Evolutionary conservation across 1,284 basidiomycete species (phyloP).

Genomic region (Irpex lacteus): DNA sequence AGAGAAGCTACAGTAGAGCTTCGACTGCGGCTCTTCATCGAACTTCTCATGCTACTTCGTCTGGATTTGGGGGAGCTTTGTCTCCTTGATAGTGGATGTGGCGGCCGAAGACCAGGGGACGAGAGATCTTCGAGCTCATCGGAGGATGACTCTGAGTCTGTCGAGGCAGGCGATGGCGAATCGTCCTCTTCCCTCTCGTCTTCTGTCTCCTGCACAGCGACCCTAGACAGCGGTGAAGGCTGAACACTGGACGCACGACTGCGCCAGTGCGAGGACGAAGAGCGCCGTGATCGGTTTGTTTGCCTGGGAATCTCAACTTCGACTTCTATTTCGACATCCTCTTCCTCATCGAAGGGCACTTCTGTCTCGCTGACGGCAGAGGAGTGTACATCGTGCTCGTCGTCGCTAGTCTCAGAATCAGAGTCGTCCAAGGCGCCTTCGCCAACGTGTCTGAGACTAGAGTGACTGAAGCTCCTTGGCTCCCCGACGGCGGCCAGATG

Average conservation of each 20-base stretch:
- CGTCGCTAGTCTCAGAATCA: constrained; percentile 50
- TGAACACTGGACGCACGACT: constrained; percentile 35
- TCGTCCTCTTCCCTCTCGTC: constrained; percentile 41
- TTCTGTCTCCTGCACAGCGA: constrained; percentile 48
- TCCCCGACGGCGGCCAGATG: constrained; percentile 21
- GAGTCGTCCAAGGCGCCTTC: constrained; percentile 77
- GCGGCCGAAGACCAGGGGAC: neutral
- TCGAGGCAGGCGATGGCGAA: constrained; percentile 44
- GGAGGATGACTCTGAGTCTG: constrained; percentile 46
- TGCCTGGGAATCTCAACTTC: neutral
- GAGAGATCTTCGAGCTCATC: constrained; percentile 9
- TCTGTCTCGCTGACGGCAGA: constrained; percentile 30
- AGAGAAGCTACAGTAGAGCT: constrained; percentile 61
- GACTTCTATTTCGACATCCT: constrained; percentile 21
- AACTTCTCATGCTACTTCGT: constrained; percentile 17
- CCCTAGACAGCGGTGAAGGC: constrained; percentile 62
- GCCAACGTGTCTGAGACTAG: constrained; percentile 54
- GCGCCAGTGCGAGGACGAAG: constrained; percentile 28
- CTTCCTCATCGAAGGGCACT: constrained; percentile 31
- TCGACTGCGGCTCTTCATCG: constrained; percentile 40
- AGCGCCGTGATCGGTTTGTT: constrained; percentile 6
- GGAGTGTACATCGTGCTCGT: constrained; percentile 21
- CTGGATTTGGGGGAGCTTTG: constrained; percentile 13
- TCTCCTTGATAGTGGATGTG: neutral
- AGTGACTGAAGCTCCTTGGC: constrained; percentile 18